Conservation (phyloP, 306 rosid species). For the Cucumis cinereus region DNA sequence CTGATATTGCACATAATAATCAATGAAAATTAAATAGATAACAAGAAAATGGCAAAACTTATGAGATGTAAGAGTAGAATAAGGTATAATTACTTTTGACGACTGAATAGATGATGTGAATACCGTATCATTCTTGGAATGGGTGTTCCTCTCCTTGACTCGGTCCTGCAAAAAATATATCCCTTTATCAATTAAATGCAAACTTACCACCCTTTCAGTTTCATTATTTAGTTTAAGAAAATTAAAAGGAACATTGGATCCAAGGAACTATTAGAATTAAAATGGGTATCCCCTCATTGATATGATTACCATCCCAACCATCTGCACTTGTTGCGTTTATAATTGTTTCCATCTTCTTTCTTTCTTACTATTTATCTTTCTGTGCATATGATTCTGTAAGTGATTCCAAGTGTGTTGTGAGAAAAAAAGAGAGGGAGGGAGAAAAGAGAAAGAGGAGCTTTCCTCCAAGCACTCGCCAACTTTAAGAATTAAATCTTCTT, state of each 20-base stretch:
- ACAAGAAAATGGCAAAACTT: not conserved
- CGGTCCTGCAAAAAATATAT: slow-evolving; percentile 46
- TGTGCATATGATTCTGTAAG: not conserved
- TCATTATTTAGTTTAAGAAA: not conserved
- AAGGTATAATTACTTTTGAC: slow-evolving; percentile 38
- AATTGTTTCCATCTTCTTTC: not conserved
- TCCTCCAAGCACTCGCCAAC: slow-evolving; percentile 91
- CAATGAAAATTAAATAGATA: not conserved
- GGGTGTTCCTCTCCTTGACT: slow-evolving; percentile 57
- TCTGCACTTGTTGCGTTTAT: not conserved
- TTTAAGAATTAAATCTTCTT: slow-evolving; percentile 78
- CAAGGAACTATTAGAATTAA: not conserved
- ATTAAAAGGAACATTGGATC: not conserved
- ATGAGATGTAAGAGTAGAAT: slow-evolving; percentile 9
- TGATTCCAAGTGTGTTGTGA: not conserved
- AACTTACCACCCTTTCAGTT: not conserved
- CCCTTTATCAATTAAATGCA: not conserved
- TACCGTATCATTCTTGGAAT: slow-evolving; percentile 37
- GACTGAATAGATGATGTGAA: slow-evolving; percentile 32
- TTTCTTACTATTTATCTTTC: not conserved
- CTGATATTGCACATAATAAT: slow-evolving; percentile 18
- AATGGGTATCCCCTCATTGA: not conserved
- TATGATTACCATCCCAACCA: slow-evolving; percentile 4
- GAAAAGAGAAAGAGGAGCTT: slow-evolving; percentile 17
- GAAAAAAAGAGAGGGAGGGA: not conserved